Conservation (phyloP, 2,329 filamentous ascomycete species). For the Cephalotrichum gorgonifer region DNA sequence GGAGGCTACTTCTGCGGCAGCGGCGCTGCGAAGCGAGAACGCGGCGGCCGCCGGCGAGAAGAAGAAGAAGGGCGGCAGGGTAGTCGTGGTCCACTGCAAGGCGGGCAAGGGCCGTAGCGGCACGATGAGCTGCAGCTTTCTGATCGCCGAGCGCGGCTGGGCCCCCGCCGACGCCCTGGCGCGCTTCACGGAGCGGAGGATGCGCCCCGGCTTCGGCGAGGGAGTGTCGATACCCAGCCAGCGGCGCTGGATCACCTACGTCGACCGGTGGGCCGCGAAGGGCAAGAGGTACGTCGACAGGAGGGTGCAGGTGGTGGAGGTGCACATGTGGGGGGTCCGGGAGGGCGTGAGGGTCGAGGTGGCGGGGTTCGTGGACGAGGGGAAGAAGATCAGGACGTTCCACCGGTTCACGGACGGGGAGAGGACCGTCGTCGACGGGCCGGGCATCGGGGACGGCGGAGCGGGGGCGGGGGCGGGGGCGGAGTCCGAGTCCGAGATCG, state of each 20-base stretch:
- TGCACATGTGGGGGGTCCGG: slow-evolving; percentile 81
- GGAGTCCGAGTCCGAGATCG: neutral
- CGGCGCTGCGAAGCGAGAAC: too few relatives aligned
- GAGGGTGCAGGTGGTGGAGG: slow-evolving; percentile 73
- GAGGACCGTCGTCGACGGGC: slow-evolving; percentile 55
- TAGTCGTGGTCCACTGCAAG: slow-evolving; percentile 93
- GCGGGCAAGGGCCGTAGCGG: slow-evolving; percentile 92
- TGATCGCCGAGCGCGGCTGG: slow-evolving; percentile 75
- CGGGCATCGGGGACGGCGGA: slow-evolving; percentile 35
- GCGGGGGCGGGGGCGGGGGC: slow-evolving; percentile 33
- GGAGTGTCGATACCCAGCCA: slow-evolving; percentile 93
- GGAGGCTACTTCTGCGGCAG: too few relatives aligned
- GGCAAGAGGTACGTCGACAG: slow-evolving; percentile 75
- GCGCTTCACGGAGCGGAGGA: slow-evolving; percentile 67
- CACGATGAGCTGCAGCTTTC: slow-evolving; percentile 76
- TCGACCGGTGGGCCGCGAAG: slow-evolving; percentile 70
- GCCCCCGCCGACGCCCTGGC: slow-evolving; percentile 39
- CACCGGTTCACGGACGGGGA: slow-evolving; percentile 72
- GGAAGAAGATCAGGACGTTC: slow-evolving; percentile 72
- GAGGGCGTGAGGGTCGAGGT: slow-evolving; percentile 82
- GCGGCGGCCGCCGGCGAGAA: slow-evolving; percentile 8
- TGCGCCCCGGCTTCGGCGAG: slow-evolving; percentile 79
- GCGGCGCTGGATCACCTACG: slow-evolving; percentile 76
- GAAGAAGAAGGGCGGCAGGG: slow-evolving; percentile 36
- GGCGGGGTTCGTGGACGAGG: slow-evolving; percentile 80